Conservation (phyloP, 805 yeast species). For the Yarrowia porcina region DNA sequence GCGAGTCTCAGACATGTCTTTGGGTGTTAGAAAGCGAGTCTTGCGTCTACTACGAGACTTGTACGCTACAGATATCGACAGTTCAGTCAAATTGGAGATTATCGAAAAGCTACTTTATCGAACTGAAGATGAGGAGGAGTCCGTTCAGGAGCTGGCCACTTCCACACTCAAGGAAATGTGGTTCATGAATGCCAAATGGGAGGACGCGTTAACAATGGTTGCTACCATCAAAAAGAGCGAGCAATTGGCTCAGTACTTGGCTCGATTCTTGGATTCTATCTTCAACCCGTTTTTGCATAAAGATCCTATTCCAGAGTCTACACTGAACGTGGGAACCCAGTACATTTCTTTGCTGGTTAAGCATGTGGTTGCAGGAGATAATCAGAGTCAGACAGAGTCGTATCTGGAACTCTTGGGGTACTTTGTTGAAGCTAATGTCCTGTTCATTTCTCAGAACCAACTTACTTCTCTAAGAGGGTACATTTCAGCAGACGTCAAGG, state of each 20-base stretch:
- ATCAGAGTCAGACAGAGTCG: conserved; percentile 30
- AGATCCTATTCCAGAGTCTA: background rate
- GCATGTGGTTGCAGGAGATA: background rate
- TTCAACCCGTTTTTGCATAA: conserved; percentile 15
- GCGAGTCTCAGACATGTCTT: conserved; percentile 55
- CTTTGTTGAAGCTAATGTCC: conserved; percentile 52
- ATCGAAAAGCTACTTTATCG: conserved; percentile 52
- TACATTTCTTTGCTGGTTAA: background rate
- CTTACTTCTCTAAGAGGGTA: conserved; percentile 63
- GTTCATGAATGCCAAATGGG: conserved; percentile 34
- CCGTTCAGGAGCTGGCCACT: conserved; percentile 45
- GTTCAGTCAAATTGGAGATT: conserved; percentile 42
- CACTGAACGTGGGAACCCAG: background rate
- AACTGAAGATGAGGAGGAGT: conserved; percentile 68
- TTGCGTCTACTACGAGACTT: conserved; percentile 42
- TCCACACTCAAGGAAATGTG: conserved; percentile 41
- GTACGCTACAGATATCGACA: conserved; percentile 24
- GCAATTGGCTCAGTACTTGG: conserved; percentile 5
- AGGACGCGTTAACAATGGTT: background rate
- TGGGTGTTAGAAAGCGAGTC: conserved; percentile 62
- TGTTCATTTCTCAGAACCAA: conserved; percentile 63
- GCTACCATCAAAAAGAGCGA: conserved; percentile 3
- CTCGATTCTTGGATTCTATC: background rate
- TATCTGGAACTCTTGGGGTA: conserved; percentile 52
- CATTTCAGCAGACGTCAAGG: conserved; percentile 46